phyloP scores from a whole-genome alignment of 2,329 filamentous ascomycete species.

The Colletotrichum tropicale region DNA sequence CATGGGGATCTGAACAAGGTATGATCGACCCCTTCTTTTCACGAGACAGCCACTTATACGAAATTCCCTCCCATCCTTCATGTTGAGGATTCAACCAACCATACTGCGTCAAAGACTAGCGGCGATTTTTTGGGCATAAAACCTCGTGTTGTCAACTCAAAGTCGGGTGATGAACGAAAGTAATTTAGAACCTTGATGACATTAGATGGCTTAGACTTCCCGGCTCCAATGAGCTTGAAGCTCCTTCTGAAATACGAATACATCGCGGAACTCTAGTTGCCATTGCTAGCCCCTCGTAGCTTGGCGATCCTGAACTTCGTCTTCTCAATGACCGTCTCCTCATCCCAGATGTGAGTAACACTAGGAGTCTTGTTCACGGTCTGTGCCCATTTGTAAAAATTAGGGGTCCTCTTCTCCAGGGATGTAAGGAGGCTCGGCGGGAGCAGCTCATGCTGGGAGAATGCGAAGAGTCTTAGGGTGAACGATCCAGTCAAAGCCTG shows the following conservation, averaged over 20 bases:
- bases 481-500: conserved; percentile 71
- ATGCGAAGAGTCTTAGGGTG: conserved; percentile 62
- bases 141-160: neutral
- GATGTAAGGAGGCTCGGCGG: conserved; percentile 50
- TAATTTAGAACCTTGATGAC: neutral
- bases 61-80: neutral
- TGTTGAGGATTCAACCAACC: neutral
- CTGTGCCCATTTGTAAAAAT: conserved; percentile 71
- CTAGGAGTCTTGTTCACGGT: conserved; percentile 66
- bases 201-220: neutral
- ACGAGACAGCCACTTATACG: neutral
- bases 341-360: conserved; percentile 68
- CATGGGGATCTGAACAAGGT: neutral
- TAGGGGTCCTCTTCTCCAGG: conserved; percentile 62
- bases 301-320: conserved; percentile 43
- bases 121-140: neutral
- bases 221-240: neutral
- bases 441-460: conserved; percentile 58
- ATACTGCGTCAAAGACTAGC: neutral
- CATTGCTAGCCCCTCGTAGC: neutral
- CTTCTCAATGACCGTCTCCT: conserved; percentile 45
- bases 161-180: neutral
- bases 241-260: neutral
- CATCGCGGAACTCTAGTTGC: neutral
- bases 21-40: neutral